Conservation (phyloP, 2,329 filamentous ascomycete genomes). For the Apiospora marii region DNA sequence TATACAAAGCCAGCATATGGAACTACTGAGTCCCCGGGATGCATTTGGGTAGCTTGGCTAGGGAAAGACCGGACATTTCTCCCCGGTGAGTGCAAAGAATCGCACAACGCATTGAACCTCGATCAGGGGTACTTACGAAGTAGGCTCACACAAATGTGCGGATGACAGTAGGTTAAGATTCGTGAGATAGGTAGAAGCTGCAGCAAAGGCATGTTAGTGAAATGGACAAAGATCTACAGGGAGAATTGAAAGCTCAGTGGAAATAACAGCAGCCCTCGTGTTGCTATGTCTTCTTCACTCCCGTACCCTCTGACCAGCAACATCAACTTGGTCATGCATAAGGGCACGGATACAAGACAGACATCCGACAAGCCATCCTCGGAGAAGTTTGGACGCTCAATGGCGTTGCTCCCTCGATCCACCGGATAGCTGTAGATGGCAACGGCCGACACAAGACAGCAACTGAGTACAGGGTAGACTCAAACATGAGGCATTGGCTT, state of each 20-base stretch:
- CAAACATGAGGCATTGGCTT: background rate
- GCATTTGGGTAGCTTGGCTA: no score
- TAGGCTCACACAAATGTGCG: slow-evolving; percentile 3
- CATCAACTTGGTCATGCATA: background rate
- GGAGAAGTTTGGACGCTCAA: background rate
- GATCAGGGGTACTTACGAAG: background rate
- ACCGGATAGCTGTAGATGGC: background rate
- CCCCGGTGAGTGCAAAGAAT: background rate
- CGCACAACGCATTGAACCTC: background rate
- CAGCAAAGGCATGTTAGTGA: background rate
- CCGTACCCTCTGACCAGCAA: background rate
- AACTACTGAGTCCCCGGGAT: slow-evolving; percentile 5
- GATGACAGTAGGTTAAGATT: slow-evolving; percentile 11
- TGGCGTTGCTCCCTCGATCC: background rate
- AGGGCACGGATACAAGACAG: background rate
- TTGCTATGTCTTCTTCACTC: background rate
- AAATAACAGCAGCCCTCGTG: background rate
- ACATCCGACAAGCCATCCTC: background rate
- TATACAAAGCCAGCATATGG: no score
- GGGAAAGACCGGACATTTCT: background rate
- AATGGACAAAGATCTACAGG: background rate
- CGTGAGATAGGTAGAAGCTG: slow-evolving; percentile 14
- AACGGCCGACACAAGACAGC: background rate
- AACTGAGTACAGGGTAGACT: background rate
- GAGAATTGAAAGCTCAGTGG: background rate